phyloP scores from a whole-genome alignment of 1,139 yeast species.

The Geotrichum carabidarum region DNA sequence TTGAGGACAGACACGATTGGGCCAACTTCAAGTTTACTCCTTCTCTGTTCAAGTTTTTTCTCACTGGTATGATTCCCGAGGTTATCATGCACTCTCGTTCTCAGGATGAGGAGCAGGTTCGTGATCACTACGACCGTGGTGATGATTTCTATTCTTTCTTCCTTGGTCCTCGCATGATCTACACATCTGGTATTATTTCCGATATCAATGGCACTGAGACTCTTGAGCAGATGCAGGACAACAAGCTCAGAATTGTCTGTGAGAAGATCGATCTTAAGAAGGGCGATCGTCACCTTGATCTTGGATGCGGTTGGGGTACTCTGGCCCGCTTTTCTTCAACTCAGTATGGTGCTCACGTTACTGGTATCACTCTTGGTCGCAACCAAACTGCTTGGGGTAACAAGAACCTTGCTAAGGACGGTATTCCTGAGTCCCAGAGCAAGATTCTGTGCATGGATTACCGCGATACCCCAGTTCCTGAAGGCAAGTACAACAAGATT shows the following conservation, averaged over 20 bases:
- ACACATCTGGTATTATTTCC: constrained; percentile 78
- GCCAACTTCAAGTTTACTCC: constrained; percentile 74
- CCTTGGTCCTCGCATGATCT: constrained; percentile 90
- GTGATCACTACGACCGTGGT: constrained; percentile 95
- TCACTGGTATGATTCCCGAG: constrained; percentile 89
- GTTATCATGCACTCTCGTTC: constrained; percentile 87
- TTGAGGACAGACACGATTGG: constrained; percentile 92
- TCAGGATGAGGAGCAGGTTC: constrained; percentile 93
- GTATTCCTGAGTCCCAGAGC: constrained; percentile 63
- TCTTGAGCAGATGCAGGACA: constrained; percentile 83
- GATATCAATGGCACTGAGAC: constrained; percentile 71
- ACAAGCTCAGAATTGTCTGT: constrained; percentile 80
- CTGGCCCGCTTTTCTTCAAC: constrained; percentile 79
- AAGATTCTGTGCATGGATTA: constrained; percentile 78
- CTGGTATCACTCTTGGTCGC: constrained; percentile 84
- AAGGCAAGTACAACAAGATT: constrained; percentile 75
- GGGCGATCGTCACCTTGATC: constrained; percentile 73
- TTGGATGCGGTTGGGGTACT: constrained; percentile 98
- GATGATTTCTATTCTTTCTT: constrained; percentile 94
- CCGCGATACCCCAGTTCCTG: constrained; percentile 81
- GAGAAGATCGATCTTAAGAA: constrained; percentile 72
- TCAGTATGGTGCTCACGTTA: constrained; percentile 77
- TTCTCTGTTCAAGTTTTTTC: constrained; percentile 68
- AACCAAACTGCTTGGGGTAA: constrained; percentile 93
- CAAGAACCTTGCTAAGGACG: constrained; percentile 60